Conservation (phyloP, 2,329 filamentous ascomycete species). For the Gremmenia infestans region DNA sequence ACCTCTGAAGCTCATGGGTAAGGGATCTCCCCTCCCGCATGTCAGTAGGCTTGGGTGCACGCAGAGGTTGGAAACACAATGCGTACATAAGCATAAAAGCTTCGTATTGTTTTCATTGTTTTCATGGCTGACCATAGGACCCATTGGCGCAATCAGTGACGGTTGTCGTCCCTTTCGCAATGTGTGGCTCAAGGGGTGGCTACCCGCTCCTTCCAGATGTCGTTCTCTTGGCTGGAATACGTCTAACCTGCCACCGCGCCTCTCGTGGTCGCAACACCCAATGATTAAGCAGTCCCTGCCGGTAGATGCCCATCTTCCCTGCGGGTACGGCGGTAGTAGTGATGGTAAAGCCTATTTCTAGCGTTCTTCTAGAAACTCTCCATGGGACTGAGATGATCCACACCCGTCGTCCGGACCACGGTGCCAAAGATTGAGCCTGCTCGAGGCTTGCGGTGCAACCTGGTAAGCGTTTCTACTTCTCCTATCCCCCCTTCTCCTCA, state of each 20-base stretch:
- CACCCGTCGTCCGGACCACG: constrained; percentile 10
- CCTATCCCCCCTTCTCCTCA: constrained; percentile 4
- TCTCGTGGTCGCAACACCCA: constrained; percentile 8
- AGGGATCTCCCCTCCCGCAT: constrained; percentile 2
- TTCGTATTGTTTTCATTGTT: not conserved
- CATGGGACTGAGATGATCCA: constrained; percentile 12
- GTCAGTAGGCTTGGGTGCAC: constrained; percentile 10
- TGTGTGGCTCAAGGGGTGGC: constrained; percentile 10
- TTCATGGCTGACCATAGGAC: not conserved
- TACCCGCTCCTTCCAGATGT: constrained; percentile 15
- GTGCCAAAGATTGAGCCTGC: constrained; percentile 17
- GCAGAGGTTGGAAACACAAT: constrained; percentile 1
- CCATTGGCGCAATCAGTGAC: constrained; percentile 5
- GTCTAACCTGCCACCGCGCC: constrained; percentile 1
- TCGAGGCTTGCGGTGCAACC: constrained; percentile 27
- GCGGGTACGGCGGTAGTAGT: constrained; percentile 5
- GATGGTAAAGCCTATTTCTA: constrained; percentile 19
- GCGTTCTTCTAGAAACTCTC: constrained; percentile 22
- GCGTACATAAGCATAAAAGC: constrained; percentile 1
- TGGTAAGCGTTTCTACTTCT: constrained; percentile 5
- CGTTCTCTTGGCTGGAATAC: constrained; percentile 4
- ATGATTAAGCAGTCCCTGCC: constrained; percentile 4
- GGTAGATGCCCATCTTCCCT: constrained; percentile 8
- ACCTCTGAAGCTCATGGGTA: not conserved
- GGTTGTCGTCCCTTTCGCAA: constrained; percentile 3